These are phyloP conservation scores for Entomortierella beljakovae DNA, from an alignment of 192 early-diverging fungal genomes.

Conservation along the genomic window DNA sequence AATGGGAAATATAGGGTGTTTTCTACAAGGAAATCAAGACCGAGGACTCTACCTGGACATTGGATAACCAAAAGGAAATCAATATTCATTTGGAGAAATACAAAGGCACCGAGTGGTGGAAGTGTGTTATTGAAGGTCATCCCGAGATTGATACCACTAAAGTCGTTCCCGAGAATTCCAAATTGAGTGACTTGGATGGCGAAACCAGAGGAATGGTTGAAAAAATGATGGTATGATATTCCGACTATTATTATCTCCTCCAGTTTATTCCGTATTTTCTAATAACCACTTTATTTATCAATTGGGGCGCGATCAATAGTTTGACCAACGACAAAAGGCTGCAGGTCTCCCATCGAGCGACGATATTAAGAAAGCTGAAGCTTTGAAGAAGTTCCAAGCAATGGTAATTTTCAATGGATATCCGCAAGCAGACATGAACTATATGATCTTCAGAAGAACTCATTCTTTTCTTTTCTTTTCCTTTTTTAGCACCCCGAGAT, in stretches of 20 bases:
- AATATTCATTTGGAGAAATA: slow-evolving; percentile 86
- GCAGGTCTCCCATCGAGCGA: slow-evolving; percentile 84
- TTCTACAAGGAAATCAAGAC: slow-evolving; percentile 74
- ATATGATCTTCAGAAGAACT: background rate
- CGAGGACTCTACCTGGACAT: slow-evolving; percentile 87
- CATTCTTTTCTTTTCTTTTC: background rate
- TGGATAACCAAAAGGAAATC: slow-evolving; percentile 80
- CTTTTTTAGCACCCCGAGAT: slow-evolving; percentile 67
- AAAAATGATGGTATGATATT: slow-evolving; percentile 88
- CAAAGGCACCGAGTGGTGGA: slow-evolving; percentile 90
- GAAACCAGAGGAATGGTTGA: slow-evolving; percentile 94
- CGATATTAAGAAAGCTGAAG: slow-evolving; percentile 78
- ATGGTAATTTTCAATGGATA: slow-evolving; percentile 34
- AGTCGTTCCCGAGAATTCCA: slow-evolving; percentile 92
- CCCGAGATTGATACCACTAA: slow-evolving; percentile 90
- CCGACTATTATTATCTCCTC: background rate
- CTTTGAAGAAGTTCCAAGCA: slow-evolving; percentile 80
- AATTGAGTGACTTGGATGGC: slow-evolving; percentile 86
- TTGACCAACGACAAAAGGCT: slow-evolving; percentile 89
- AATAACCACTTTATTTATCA: no score
- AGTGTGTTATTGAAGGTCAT: slow-evolving; percentile 82
- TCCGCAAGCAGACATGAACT: background rate
- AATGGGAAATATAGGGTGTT: slow-evolving; percentile 63
- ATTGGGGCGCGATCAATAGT: slow-evolving; percentile 59
- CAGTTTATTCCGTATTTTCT: background rate